Evolutionary conservation across 169 alveolate genomes (phyloP).

Genomic region (Plasmodium vinckei): DNA sequence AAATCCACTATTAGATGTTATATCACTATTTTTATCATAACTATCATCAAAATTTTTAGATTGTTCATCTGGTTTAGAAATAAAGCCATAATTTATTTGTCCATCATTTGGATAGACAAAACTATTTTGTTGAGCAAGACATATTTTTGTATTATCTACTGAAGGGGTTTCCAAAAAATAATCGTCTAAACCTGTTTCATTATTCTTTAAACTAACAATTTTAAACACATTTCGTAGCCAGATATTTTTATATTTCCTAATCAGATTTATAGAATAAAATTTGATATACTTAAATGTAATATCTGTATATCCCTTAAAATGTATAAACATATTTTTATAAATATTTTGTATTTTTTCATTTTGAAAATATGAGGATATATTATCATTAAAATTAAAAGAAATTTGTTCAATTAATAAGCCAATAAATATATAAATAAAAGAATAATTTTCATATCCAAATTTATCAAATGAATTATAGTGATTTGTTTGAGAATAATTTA

Average conservation of each 20-base stretch:
- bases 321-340: constrained; percentile 2
- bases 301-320: constrained; percentile 38
- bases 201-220: constrained; percentile 34
- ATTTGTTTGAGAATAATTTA: not conserved
- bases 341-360: constrained; percentile 11
- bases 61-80: too few relatives aligned
- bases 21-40: too few relatives aligned
- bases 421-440: constrained; percentile 44
- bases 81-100: not conserved
- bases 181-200: not conserved
- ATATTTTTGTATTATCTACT: too few relatives aligned
- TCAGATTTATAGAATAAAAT: not conserved
- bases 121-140: too few relatives aligned
- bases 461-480: constrained; percentile 9
- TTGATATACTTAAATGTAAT: constrained; percentile 51
- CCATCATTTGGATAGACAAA: not conserved
- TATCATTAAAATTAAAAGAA: constrained; percentile 9
- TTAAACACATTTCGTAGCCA: constrained; percentile 61
- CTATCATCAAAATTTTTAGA: too few relatives aligned
- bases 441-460: constrained; percentile 35
- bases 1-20: too few relatives aligned
- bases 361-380: constrained; percentile 10
- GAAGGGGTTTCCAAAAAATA: not conserved
- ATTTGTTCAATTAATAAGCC: constrained; percentile 42
- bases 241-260: constrained; percentile 21